A percentile compares a stretch with the other conserved stretches of the same genome.
Evolutionary conservation across 768 basidiomycete species (phyloP).

Genomic region (Fomitopsis pulvina): DNA sequence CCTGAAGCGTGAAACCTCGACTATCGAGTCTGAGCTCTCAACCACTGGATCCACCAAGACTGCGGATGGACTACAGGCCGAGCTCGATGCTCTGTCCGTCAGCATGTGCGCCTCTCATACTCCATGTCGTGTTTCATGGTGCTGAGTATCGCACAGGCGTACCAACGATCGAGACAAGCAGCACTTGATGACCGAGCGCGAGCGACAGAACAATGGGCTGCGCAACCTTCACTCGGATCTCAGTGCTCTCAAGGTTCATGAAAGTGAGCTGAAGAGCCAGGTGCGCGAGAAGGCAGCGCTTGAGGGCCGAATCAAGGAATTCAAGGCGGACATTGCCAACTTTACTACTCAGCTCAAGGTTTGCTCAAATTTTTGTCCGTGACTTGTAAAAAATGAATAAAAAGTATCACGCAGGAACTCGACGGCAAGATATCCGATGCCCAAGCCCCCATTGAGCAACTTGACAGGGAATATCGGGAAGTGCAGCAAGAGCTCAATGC

Average conservation of each 20-base stretch:
- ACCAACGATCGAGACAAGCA: slow-evolving; percentile 58
- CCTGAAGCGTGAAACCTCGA: slow-evolving; percentile 52
- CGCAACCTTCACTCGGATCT: slow-evolving; percentile 55
- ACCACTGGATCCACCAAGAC: slow-evolving; percentile 75
- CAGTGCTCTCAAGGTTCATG: slow-evolving; percentile 55
- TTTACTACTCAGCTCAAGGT: slow-evolving; percentile 48
- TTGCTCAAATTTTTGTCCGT: slow-evolving; percentile 2
- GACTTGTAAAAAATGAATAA: not conserved
- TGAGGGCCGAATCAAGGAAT: slow-evolving; percentile 49
- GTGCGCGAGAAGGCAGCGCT: slow-evolving; percentile 50
- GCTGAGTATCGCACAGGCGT: slow-evolving; percentile 38
- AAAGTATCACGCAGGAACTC: slow-evolving; percentile 41
- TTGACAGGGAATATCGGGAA: slow-evolving; percentile 50
- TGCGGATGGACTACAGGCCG: slow-evolving; percentile 75
- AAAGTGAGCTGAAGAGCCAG: slow-evolving; percentile 49
- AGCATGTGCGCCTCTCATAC: slow-evolving; percentile 50
- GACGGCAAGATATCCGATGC: slow-evolving; percentile 55
- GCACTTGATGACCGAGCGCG: slow-evolving; percentile 49
- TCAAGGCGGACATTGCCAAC: slow-evolving; percentile 49
- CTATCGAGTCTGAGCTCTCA: slow-evolving; percentile 63
- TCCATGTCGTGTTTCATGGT: not conserved
- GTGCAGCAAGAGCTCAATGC: slow-evolving; percentile 42
- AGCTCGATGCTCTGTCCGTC: slow-evolving; percentile 56
- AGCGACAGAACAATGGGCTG: slow-evolving; percentile 46
- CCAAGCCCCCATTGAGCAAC: slow-evolving; percentile 55